Percentiles rank a stretch among this genome's conserved stretches.
phyloP scores from a whole-genome alignment of 371 early-diverging fungal genomes.

The Mucor saturninus region DNA sequence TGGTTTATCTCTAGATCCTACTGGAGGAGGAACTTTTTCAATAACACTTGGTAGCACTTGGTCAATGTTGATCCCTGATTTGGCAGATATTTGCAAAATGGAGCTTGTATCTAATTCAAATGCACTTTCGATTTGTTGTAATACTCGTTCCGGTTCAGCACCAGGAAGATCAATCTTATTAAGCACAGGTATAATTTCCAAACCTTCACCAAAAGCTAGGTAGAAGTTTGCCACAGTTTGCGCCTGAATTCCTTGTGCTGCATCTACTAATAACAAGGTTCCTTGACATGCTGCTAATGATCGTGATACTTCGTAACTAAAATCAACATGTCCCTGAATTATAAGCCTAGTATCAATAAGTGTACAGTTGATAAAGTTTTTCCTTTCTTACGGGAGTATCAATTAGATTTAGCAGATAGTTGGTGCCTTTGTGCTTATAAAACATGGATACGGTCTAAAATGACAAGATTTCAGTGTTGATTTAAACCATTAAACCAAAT shows the following conservation, averaged over 20 bases:
- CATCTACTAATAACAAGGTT: slow-evolving; percentile 89
- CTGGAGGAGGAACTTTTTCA: slow-evolving; percentile 78
- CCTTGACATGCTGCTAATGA: slow-evolving; percentile 91
- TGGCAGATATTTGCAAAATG: slow-evolving; percentile 81
- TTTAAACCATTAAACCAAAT: neutral
- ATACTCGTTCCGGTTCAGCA: slow-evolving; percentile 83
- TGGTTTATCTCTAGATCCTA: slow-evolving; percentile 64
- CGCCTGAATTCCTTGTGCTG: slow-evolving; percentile 91
- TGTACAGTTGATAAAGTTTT: neutral
- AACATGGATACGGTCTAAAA: slow-evolving; percentile 87
- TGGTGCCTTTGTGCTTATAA: slow-evolving; percentile 71
- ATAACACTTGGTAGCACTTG: slow-evolving; percentile 79
- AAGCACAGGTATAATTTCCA: slow-evolving; percentile 88
- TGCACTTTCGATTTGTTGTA: slow-evolving; percentile 80
- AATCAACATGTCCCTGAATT: slow-evolving; percentile 83
- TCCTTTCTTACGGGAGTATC: slow-evolving; percentile 79
- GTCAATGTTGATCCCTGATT: slow-evolving; percentile 84
- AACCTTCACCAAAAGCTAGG: slow-evolving; percentile 87
- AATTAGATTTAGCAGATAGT: slow-evolving; percentile 85
- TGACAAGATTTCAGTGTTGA: neutral
- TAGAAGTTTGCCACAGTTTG: slow-evolving; percentile 97
- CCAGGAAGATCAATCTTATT: slow-evolving; percentile 96
- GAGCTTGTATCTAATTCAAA: slow-evolving; percentile 82
- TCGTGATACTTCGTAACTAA: slow-evolving; percentile 92
- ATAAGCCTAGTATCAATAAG: neutral